Base-by-base conservation (phyloP, 2,329 filamentous ascomycete genomes). In the Hypoxylon sp. region DNA sequence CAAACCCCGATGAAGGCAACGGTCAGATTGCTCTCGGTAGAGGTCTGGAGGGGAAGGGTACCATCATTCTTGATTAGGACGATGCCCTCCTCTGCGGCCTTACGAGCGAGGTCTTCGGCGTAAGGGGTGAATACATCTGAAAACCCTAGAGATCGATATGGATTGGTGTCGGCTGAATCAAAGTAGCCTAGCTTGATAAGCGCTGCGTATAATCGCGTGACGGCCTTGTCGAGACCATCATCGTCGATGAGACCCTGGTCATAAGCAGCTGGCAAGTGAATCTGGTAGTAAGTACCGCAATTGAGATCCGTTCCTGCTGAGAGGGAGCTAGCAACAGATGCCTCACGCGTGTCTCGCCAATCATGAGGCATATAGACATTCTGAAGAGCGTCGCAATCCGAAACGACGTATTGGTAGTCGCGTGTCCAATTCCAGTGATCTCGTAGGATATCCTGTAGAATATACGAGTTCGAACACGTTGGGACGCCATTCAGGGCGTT, bases 401-500 rank as follows among this genome's bases (percentile, higher is more conserved):
- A 87, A 0, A 87, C 88, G 25, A 92, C 85, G 74, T 86, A 91
- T 69, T 90, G 86, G 59, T 90, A 84, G 44, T 87, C 84, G 1
- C 85, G 82, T 0, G 85, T 87, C 84, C 89, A 93, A 44, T 83
- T 84, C 87, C 90, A 92, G 72, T 89, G 86, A 51, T 90, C 85
- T 2, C 91, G 84, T 2, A 92, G 82, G n/a, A 92, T 81, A 0
- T 86, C 85, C 69, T 90, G 83, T 7, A 92, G 80, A 0, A 92
- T 82, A 73, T 89, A 92, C 0, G 82, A 80, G 73, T 87, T 87
- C 0, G 89, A 87, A 70, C 90, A 92, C 2, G 88, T 85, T 0
- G 90, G 90, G 0, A 89, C 83, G 0, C 90, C 90, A 65, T 92
- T 91, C 35, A 92, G 81, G 0, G 88, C 81, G 71, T 92, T 90